Conservation (phyloP, 192 early-diverging fungal genomes). For the Gonapodya prolifera region DNA sequence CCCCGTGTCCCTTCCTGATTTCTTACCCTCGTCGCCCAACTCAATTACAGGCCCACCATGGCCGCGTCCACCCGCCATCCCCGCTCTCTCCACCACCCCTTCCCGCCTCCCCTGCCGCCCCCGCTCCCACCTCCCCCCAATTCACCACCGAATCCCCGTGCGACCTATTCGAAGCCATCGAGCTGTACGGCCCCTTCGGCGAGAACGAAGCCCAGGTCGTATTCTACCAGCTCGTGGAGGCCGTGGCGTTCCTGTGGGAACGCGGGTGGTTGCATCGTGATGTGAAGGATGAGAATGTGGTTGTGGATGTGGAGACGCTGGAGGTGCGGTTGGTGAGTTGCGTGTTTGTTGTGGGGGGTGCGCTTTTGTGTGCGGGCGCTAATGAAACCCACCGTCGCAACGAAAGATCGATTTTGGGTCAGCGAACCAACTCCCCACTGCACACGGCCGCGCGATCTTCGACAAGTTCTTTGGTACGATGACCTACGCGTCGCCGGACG, state of each 20-base stretch:
- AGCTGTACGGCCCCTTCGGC: constrained; percentile 3
- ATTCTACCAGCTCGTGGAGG: background rate
- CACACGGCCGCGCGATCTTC: background rate
- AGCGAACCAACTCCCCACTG: background rate
- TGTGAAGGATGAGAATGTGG: background rate
- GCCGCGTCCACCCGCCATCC: too few relatives aligned
- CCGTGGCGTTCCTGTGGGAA: background rate
- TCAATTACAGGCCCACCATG: too few relatives aligned
- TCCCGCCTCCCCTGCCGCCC: background rate
- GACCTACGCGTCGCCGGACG: background rate
- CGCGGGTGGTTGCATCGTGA: background rate
- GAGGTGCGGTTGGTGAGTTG: background rate
- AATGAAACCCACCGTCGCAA: too few relatives aligned
- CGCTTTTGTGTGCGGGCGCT: too few relatives aligned
- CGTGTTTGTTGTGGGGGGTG: too few relatives aligned
- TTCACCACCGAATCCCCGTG: background rate
- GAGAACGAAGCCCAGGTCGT: background rate
- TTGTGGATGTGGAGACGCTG: background rate
- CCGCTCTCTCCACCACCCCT: background rate
- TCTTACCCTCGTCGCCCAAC: too few relatives aligned
- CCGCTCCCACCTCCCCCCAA: background rate
- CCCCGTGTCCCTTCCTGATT: too few relatives aligned
- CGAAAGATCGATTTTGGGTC: background rate
- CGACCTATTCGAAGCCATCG: constrained; percentile 5
- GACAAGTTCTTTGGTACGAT: background rate